A percentile compares a stretch with the other conserved stretches of the same genome.
These are phyloP conservation scores for Camptophora hylomeconis DNA, from an alignment of 2,329 filamentous ascomycete species.

Conservation along the genomic window DNA sequence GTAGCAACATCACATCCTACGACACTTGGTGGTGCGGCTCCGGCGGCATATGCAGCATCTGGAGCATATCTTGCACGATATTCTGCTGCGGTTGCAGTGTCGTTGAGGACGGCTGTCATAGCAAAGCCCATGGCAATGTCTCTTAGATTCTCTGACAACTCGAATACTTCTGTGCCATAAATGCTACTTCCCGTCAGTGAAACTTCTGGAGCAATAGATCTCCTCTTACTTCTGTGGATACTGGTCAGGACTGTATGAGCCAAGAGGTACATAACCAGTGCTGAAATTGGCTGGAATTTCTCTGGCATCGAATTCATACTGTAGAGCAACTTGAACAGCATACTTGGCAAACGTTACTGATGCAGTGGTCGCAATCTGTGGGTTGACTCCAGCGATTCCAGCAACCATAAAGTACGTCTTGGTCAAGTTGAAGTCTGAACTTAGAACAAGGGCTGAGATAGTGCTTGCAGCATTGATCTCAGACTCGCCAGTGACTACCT, in stretches of 20 bases:
- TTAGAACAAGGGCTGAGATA: conserved; percentile 50
- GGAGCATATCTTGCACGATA: conserved; percentile 44
- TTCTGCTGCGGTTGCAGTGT: conserved; percentile 33
- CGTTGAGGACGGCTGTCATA: conserved; percentile 37
- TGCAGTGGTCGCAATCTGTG: conserved; percentile 51
- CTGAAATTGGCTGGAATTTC: conserved; percentile 53
- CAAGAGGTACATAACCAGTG: conserved; percentile 58
- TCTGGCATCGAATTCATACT: conserved; percentile 61
- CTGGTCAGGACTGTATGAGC: conserved; percentile 39
- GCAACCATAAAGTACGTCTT: conserved; percentile 58
- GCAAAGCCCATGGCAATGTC: conserved; percentile 41
- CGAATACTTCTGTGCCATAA: conserved; percentile 60
- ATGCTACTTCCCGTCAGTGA: conserved; percentile 24
- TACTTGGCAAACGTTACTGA: conserved; percentile 56
- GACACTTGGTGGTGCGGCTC: conserved; percentile 38
- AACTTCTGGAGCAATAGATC: not conserved
- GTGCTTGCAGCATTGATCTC: conserved; percentile 65
- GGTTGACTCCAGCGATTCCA: conserved; percentile 64
- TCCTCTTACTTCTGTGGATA: conserved; percentile 33
- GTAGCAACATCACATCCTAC: conserved; percentile 56
- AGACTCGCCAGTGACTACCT: conserved; percentile 40
- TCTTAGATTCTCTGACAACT: conserved; percentile 48
- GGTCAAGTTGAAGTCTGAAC: conserved; percentile 48
- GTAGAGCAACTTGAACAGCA: conserved; percentile 59
- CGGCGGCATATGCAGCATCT: conserved; percentile 26